Percentiles rank a stretch among this genome's conserved stretches.
Evolutionary conservation across 192 early-diverging fungal species (phyloP).

Genomic region (Coemansia sp.): DNA sequence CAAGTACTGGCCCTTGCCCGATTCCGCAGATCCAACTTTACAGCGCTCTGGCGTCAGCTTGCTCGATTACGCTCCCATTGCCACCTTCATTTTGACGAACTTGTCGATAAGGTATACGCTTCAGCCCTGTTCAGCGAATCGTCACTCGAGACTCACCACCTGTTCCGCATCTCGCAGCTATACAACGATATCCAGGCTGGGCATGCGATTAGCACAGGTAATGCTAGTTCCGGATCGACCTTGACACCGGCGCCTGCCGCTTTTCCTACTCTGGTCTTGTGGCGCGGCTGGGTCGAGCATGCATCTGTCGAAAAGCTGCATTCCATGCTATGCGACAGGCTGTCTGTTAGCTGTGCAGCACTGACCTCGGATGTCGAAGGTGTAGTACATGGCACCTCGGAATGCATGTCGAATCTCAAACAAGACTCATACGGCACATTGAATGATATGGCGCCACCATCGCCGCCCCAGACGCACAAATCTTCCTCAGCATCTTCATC

Average conservation of each 20-base stretch:
- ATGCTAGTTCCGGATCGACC: neutral
- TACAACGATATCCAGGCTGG: conserved; percentile 32
- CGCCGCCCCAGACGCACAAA: conserved; percentile 33
- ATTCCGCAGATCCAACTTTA: conserved; percentile 52
- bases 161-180: conserved; percentile 43
- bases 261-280: conserved; percentile 30
- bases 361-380: neutral
- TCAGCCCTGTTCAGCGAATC: conserved; percentile 48
- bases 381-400: neutral
- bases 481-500: conserved; percentile 15
- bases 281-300: conserved; percentile 53
- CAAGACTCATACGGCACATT: neutral
- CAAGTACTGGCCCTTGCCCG: conserved; percentile 41
- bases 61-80: conserved; percentile 26
- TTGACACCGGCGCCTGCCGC: neutral
- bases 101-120: conserved; percentile 24
- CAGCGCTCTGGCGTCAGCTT: conserved; percentile 46
- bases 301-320: conserved; percentile 22
- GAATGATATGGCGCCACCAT: conserved; percentile 16
- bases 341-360: conserved; percentile 14
- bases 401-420: neutral
- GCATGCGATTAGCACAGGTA: neutral
- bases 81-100: conserved; percentile 22
- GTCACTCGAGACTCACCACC: conserved; percentile 40
- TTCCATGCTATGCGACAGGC: conserved; percentile 13